A percentile compares a stretch with the other conserved stretches of the same genome.
Evolutionary conservation across 2,329 filamentous ascomycete species (phyloP).

Genomic region (Allantophomopsis lycopodina): DNA sequence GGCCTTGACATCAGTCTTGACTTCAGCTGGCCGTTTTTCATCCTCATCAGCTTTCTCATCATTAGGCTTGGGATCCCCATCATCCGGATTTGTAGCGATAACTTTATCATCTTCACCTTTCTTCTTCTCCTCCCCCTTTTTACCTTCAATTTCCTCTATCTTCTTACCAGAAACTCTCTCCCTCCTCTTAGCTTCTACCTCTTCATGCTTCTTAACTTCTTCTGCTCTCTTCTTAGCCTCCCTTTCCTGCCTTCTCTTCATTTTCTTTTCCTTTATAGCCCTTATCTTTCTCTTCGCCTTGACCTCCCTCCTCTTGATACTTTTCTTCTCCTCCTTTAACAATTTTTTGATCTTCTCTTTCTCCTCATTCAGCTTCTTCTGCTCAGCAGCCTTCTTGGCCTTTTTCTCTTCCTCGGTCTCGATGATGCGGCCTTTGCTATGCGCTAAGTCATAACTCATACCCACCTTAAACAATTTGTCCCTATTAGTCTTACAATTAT

Average conservation of each 20-base stretch:
- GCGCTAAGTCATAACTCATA: slow-evolving; percentile 43
- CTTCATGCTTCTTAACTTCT: slow-evolving; percentile 4
- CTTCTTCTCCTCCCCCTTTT: slow-evolving; percentile 4
- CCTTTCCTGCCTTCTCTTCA: slow-evolving; percentile 3
- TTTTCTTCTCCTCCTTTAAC: slow-evolving; percentile 4
- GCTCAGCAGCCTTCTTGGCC: neutral
- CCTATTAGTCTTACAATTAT: slow-evolving; percentile 30
- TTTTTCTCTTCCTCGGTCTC: slow-evolving; percentile 9
- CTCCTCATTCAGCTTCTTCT: neutral
- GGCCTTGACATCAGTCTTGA: no score
- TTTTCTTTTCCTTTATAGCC: slow-evolving; percentile 1
- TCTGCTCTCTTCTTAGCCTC: no score
- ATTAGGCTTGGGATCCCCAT: slow-evolving; percentile 3
- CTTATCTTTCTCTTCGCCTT: slow-evolving; percentile 5
- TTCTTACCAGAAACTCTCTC: no score
- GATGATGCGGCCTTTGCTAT: slow-evolving; percentile 36
- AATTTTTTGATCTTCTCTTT: neutral
- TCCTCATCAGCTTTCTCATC: slow-evolving; percentile 4
- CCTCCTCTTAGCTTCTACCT: slow-evolving; percentile 3
- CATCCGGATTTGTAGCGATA: neutral
- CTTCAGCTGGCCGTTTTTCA: slow-evolving; percentile 2
- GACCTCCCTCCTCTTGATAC: neutral
- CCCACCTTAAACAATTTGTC: slow-evolving; percentile 47
- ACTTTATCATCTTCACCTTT: slow-evolving; percentile 5
- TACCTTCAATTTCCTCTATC: slow-evolving; percentile 3